Conservation (phyloP, 2,329 filamentous ascomycete genomes). For the Colletotrichum orbiculare region DNA sequence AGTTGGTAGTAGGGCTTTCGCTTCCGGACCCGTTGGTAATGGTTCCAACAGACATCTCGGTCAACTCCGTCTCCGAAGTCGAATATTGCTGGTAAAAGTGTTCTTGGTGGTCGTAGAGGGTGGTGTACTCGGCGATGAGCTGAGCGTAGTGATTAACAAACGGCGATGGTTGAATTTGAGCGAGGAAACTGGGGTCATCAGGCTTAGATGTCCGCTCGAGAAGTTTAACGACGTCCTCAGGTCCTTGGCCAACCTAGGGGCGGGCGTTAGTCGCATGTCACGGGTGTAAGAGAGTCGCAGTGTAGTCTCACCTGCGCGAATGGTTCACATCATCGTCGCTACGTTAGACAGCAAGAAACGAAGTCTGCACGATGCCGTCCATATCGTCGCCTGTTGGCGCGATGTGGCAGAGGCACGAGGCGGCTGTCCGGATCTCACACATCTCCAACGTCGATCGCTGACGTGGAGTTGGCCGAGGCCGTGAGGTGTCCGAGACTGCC, state of each 20-base stretch:
- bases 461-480: background rate
- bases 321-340: slow-evolving; percentile 12
- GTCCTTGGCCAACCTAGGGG: slow-evolving; percentile 37
- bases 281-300: background rate
- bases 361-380: background rate
- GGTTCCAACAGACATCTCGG: slow-evolving; percentile 18
- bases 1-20: slow-evolving; percentile 16
- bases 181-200: slow-evolving; percentile 30
- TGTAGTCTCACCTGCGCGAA: slow-evolving; percentile 26
- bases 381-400: background rate
- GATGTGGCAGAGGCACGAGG: too few relatives aligned
- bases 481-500: background rate
- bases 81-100: slow-evolving; percentile 16
- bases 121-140: slow-evolving; percentile 29
- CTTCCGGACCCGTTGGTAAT: slow-evolving; percentile 15
- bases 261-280: slow-evolving; percentile 13
- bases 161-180: slow-evolving; percentile 34
- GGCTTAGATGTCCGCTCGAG: slow-evolving; percentile 37
- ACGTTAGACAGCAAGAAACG: slow-evolving; percentile 24
- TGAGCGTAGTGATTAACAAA: slow-evolving; percentile 29
- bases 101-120: slow-evolving; percentile 22
- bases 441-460: background rate
- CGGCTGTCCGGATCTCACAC: too few relatives aligned
- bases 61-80: slow-evolving; percentile 20
- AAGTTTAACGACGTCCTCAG: slow-evolving; percentile 40